Percentiles rank a stretch among this genome's conserved stretches.
These are phyloP conservation scores for Cryptococcus sp. DNA, from an alignment of 1,284 basidiomycete genomes.

Conservation along the genomic window DNA sequence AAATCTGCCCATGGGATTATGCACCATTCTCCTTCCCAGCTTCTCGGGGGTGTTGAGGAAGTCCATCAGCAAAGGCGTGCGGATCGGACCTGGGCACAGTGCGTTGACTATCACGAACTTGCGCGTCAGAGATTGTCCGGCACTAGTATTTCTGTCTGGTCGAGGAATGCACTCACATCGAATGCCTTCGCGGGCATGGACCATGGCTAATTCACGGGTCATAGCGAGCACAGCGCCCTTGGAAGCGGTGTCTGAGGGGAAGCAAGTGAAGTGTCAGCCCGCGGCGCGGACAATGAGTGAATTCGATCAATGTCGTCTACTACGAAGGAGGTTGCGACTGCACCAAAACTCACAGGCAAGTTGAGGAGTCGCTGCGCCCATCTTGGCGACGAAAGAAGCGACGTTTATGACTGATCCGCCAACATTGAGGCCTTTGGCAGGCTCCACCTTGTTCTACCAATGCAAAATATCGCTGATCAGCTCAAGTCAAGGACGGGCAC, in stretches of 20 bases:
- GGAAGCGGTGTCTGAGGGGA: conserved; percentile 51
- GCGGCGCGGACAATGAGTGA: too few relatives aligned
- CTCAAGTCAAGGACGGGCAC: background rate
- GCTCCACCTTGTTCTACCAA: conserved; percentile 72
- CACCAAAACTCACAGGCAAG: conserved; percentile 72
- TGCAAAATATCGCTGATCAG: background rate
- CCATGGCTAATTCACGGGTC: conserved; percentile 95
- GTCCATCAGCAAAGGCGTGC: conserved; percentile 94
- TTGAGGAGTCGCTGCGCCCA: conserved; percentile 94
- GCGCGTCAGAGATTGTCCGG: background rate
- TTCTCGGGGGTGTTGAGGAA: conserved; percentile 98
- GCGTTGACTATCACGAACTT: conserved; percentile 64
- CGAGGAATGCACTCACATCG: conserved; percentile 50
- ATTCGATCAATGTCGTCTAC: too few relatives aligned
- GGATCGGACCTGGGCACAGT: conserved; percentile 90
- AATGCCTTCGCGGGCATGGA: conserved; percentile 94
- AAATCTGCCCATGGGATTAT: conserved; percentile 95
- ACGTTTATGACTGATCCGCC: conserved; percentile 96
- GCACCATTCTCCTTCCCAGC: conserved; percentile 81
- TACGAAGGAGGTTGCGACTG: too few relatives aligned
- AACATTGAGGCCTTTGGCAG: conserved; percentile 70
- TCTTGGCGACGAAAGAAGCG: conserved; percentile 88
- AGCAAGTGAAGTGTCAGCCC: conserved; percentile 1
- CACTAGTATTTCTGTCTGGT: too few relatives aligned
- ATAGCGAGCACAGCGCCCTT: conserved; percentile 94